Evolutionary conservation across 257 asterid genomes (phyloP), one percentile per base, ranked within the genome.

Genomic region (Nicotiana obtusifolia): DNA sequence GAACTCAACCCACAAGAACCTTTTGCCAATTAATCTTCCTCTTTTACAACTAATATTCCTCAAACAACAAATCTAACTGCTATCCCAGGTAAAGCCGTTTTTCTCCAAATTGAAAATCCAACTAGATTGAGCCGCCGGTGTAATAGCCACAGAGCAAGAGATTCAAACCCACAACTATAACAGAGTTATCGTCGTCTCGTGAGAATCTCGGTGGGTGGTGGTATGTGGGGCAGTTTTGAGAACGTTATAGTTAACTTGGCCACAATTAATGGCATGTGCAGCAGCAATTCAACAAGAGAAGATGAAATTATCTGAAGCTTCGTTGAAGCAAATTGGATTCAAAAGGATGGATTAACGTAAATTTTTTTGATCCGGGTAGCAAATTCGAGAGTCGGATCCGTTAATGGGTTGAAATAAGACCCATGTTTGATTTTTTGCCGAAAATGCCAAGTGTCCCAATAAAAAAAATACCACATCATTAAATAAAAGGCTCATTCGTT

Each of bases 261-360:
- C 98, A 95, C 77, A 86, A 9, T 78, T 93, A 52, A 89, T 93
- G 98, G 97, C 97, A 3, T 95, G 99, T 24, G 99, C 97, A 0
- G 98, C 91, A 68, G 98, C 98, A 7, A 88, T 93, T 2, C 94
- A 95, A 65, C 89, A 86, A 15, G 97, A 90, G 83, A 84, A 95
- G 33, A 49, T 90, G 64, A 89, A 87, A 22, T 20, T 93, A 10
- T 98, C 98, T 0, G 97, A 93, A 53, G 94, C 92, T 11, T 44
- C 93, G 84, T 90, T 95, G 3, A 90, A 92, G 26, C 93, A 91
- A 76, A 89, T 95, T 47, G 94, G 94, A 0, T 81, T 88, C 41
- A 33, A 5, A 33, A 33, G 37, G 7, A 5, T 33, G 37, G 37
- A 5, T 33, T 33, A 33, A 33, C 4, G 37, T 33, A 33, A 31